Conservation (phyloP, 352 stramenopile species). For the Phytophthora gonapodyides region DNA sequence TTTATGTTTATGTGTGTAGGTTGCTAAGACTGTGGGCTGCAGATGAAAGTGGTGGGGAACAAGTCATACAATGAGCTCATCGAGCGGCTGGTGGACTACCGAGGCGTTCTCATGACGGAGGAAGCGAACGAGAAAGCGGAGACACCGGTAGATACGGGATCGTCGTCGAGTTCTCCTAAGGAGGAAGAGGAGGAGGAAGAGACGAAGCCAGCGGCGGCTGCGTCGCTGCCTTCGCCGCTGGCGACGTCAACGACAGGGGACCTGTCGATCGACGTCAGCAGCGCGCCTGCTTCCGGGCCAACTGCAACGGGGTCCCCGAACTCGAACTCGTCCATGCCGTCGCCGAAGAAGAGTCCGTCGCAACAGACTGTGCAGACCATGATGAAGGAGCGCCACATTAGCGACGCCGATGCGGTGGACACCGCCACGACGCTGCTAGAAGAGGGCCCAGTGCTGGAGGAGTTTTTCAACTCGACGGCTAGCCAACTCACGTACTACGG, state of each 20-base stretch:
- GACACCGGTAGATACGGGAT: slow-evolving; percentile 4
- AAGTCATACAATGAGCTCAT: slow-evolving; percentile 99
- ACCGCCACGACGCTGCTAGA: slow-evolving; percentile 70
- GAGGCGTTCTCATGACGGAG: slow-evolving; percentile 71
- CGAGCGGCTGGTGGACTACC: slow-evolving; percentile 93
- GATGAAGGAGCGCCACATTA: slow-evolving; percentile 82
- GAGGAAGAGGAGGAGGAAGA: slow-evolving; percentile 24
- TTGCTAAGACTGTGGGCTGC: slow-evolving; percentile 3
- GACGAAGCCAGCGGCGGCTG: slow-evolving; percentile 11
- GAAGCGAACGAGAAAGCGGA: slow-evolving; percentile 26
- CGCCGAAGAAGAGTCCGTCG: slow-evolving; percentile 64
- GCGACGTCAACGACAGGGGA: slow-evolving; percentile 15
- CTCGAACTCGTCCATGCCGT: slow-evolving; percentile 30
- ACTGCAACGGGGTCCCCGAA: slow-evolving; percentile 9
- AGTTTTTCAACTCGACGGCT: slow-evolving; percentile 90
- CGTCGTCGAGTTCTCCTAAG: slow-evolving; percentile 1
- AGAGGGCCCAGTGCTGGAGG: slow-evolving; percentile 79
- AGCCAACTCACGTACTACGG: slow-evolving; percentile 97
- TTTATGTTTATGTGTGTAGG: neutral
- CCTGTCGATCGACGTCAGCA: slow-evolving; percentile 55
- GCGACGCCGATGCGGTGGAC: slow-evolving; percentile 59
- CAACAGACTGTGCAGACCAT: slow-evolving; percentile 71
- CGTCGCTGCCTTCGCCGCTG: slow-evolving; percentile 17
- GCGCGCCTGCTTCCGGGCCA: neutral
- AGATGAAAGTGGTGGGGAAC: slow-evolving; percentile 79